Conservation (phyloP, 306 rosid genomes). For the Crotalaria pallida region DNA sequence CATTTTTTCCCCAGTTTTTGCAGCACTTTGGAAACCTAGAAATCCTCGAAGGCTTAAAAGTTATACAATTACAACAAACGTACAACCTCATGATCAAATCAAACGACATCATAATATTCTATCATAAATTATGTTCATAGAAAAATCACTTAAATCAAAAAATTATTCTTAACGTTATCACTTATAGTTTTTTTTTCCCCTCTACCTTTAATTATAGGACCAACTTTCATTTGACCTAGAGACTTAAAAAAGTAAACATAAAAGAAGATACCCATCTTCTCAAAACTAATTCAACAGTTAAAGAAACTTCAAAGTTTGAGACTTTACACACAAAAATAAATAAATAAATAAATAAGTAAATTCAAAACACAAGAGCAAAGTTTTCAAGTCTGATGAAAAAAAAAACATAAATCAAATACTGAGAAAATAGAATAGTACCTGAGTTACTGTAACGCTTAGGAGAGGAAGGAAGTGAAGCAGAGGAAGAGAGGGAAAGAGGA, state of each 20-base stretch:
- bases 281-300: background rate
- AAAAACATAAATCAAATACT: background rate
- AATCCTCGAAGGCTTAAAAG: too few relatives aligned
- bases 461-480: background rate
- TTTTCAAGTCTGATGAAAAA: background rate
- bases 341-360: too few relatives aligned
- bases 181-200: too few relatives aligned
- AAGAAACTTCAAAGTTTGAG: background rate
- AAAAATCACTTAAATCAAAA: too few relatives aligned
- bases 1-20: background rate
- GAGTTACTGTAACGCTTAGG: slow-evolving; percentile 15
- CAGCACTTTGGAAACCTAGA: background rate
- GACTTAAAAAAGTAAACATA: background rate
- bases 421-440: slow-evolving; percentile 26
- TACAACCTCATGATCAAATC: too few relatives aligned
- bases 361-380: background rate
- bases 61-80: too few relatives aligned
- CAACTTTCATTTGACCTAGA: too few relatives aligned
- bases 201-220: too few relatives aligned
- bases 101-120: too few relatives aligned
- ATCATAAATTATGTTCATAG: too few relatives aligned
- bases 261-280: background rate
- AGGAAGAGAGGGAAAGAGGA: background rate
- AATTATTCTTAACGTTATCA: too few relatives aligned
- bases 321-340: background rate